phyloP scores from a whole-genome alignment of 345 rosid genomes.

The Corymbia maculata region DNA sequence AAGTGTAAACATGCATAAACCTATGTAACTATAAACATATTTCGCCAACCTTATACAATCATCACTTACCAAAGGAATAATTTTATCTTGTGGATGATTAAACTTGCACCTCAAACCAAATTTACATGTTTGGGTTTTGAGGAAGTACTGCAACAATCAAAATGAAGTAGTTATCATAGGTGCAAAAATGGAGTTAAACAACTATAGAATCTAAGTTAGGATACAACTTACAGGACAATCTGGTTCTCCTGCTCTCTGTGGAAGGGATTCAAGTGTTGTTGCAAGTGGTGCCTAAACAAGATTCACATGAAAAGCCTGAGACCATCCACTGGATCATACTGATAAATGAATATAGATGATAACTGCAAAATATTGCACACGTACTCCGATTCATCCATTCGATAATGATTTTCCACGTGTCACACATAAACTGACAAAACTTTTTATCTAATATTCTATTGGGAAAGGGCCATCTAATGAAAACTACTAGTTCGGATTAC shows the following conservation, averaged over 20 bases:
- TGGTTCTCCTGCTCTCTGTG: slow-evolving; percentile 82
- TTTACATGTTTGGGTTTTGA: slow-evolving; percentile 93
- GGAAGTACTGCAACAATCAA: slow-evolving; percentile 51
- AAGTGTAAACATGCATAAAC: background rate
- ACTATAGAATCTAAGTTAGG: background rate
- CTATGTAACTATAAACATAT: background rate
- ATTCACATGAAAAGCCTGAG: background rate
- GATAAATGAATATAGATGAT: background rate
- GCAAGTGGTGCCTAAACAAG: slow-evolving; percentile 52
- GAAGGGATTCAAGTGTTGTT: slow-evolving; percentile 43
- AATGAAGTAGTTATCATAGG: background rate
- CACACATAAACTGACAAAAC: background rate
- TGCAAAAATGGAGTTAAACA: background rate
- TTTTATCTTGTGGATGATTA: slow-evolving; percentile 70
- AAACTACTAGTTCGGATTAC: background rate
- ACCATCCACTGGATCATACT: background rate
- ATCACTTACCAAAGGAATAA: slow-evolving; percentile 35
- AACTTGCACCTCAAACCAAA: slow-evolving; percentile 86
- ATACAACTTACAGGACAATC: slow-evolving; percentile 83
- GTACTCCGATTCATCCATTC: background rate
- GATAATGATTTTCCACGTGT: background rate
- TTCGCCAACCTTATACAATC: slow-evolving; percentile 1
- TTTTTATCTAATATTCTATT: background rate
- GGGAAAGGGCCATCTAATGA: background rate
- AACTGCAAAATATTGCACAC: background rate